Conservation (phyloP, 768 basidiomycete genomes). For the Galerina marginata region DNA sequence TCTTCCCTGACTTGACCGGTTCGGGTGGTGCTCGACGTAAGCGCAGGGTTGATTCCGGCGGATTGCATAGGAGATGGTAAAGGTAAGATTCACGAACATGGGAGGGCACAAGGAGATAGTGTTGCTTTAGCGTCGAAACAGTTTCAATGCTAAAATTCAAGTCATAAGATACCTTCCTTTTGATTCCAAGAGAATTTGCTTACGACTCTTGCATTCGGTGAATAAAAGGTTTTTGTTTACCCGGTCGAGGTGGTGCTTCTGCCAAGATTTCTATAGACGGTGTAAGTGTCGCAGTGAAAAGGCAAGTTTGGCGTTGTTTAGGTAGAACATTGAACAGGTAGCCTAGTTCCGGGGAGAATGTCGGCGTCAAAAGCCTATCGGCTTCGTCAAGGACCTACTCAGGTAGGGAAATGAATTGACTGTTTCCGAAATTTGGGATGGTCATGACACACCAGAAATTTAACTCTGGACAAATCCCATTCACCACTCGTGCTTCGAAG, state of each 20-base stretch:
- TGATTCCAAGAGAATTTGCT: not conserved
- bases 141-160: constrained; percentile 74
- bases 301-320: constrained; percentile 88
- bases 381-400: constrained; percentile 93
- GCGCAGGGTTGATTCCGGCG: constrained; percentile 76
- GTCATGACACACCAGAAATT: constrained; percentile 69
- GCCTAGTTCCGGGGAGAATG: constrained; percentile 85
- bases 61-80: constrained; percentile 87
- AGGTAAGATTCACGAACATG: constrained; percentile 94
- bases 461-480: constrained; percentile 85
- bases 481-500: constrained; percentile 77
- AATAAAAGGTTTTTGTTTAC: constrained; percentile 88
- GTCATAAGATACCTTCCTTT: not conserved
- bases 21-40: constrained; percentile 70
- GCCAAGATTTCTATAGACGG: constrained; percentile 82
- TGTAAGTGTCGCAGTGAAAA: constrained; percentile 96
- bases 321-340: constrained; percentile 81
- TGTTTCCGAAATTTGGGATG: not conserved
- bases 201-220: constrained; percentile 79
- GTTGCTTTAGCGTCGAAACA: constrained; percentile 84
- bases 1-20: constrained; percentile 40
- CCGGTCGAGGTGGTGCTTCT: constrained; percentile 71
- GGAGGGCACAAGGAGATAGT: constrained; percentile 91
- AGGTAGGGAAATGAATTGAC: not conserved
- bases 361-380: constrained; percentile 87